These are phyloP conservation scores for Paramarasmius palmivorus DNA, from an alignment of 1,284 basidiomycete genomes.

Conservation along the genomic window DNA sequence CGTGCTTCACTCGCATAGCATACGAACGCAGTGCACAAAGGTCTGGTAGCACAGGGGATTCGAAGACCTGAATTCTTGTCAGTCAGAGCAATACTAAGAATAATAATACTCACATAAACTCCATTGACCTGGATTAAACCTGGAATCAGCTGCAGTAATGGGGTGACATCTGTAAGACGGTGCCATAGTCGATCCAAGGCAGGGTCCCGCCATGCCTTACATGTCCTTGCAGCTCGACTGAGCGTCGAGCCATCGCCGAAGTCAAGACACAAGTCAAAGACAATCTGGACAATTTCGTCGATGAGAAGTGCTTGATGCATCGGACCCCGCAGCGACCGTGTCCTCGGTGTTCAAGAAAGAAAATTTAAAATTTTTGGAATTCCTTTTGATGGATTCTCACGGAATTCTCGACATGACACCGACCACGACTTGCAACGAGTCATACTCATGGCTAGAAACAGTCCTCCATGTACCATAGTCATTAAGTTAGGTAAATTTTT, in stretches of 20 bases:
- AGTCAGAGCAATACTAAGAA: not conserved
- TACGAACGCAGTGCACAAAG: constrained; percentile 40
- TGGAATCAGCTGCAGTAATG: constrained; percentile 47
- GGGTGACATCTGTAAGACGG: constrained; percentile 42
- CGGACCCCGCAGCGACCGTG: constrained; percentile 2
- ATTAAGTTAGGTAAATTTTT: constrained; percentile 71
- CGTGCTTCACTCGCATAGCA: constrained; percentile 46
- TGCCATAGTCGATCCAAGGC: constrained; percentile 57
- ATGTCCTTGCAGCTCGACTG: constrained; percentile 36
- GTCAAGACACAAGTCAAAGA: constrained; percentile 39
- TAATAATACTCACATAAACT: constrained; percentile 28
- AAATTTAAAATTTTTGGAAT: not conserved
- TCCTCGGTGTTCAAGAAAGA: not conserved
- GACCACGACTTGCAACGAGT: not conserved
- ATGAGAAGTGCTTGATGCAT: constrained; percentile 54
- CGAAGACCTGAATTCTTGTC: constrained; percentile 19
- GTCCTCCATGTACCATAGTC: constrained; percentile 61
- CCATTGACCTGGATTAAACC: constrained; percentile 25
- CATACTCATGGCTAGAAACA: constrained; percentile 16
- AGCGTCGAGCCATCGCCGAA: constrained; percentile 27
- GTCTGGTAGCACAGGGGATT: constrained; percentile 15
- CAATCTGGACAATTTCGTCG: constrained; percentile 50
- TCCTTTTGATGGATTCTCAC: not conserved
- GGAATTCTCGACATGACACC: not conserved
- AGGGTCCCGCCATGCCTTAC: constrained; percentile 56